A percentile compares a stretch with the other conserved stretches of the same genome.
Conservation (phyloP, 805 yeast species). For the Yamadazyma kitorensis region DNA sequence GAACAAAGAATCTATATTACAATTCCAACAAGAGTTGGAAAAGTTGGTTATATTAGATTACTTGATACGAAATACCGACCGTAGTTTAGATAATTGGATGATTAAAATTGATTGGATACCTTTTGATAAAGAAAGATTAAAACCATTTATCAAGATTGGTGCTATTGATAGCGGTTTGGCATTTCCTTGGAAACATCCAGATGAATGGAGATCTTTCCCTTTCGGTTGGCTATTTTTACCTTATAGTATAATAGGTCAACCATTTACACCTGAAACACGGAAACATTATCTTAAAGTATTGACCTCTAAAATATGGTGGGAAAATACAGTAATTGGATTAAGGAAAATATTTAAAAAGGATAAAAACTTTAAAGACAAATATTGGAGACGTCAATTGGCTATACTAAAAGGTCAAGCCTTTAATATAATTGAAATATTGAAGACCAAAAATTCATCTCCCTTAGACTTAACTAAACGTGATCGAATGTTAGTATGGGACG, state of each 20-base stretch:
- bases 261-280: slow-evolving; percentile 56
- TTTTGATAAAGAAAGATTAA: background rate
- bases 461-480: slow-evolving; percentile 61
- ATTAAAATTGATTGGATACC: slow-evolving; percentile 51
- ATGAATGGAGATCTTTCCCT: slow-evolving; percentile 78
- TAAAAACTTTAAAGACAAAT: slow-evolving; percentile 57
- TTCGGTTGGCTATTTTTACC: slow-evolving; percentile 78
- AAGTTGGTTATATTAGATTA: slow-evolving; percentile 70
- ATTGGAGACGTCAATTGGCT: slow-evolving; percentile 68
- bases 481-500: slow-evolving; percentile 58
- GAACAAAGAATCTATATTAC: slow-evolving; percentile 47
- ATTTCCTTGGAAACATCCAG: slow-evolving; percentile 81
- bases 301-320: slow-evolving; percentile 72
- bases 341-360: slow-evolving; percentile 52
- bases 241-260: slow-evolving; percentile 59
- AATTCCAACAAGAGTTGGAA: slow-evolving; percentile 61
- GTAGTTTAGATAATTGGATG: slow-evolving; percentile 82
- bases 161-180: slow-evolving; percentile 77
- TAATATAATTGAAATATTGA: slow-evolving; percentile 66
- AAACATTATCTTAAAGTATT: slow-evolving; percentile 55
- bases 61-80: slow-evolving; percentile 70
- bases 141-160: slow-evolving; percentile 51
- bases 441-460: slow-evolving; percentile 59
- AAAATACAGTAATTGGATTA: slow-evolving; percentile 47
- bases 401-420: slow-evolving; percentile 77